Base-by-base conservation (phyloP, 1,284 basidiomycete genomes). In the Rugosomyces carneus region DNA sequence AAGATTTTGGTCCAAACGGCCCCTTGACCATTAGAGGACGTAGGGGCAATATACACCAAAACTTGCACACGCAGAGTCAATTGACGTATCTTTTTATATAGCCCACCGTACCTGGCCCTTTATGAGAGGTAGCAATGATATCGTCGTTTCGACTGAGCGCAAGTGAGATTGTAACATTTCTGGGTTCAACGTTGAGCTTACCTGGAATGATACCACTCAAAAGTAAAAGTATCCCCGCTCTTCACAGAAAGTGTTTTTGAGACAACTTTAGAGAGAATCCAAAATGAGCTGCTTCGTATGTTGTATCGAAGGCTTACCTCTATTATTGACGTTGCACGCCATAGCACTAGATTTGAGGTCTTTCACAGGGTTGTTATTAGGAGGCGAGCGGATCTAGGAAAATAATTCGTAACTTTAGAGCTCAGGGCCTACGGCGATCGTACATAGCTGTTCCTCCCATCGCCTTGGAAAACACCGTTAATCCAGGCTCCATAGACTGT, bases 401-500 rank as follows among this genome's bases (percentile, higher is more conserved):
- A 9, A 10, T 19, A 24, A 23, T 4, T 16, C 15, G 5, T 27
- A 4, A n/a, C n/a, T n/a, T 20, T 10, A 36, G 31, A 2, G 34
- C 23, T n/a, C 5, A 20, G 13, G 13, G 15, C 18, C 7, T 16
- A 16, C n/a, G 29, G 35, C 8, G 16, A 16, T 49, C 52, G 15
- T 26, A 62, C 63, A 40, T 64, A 64, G 40, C 52, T 42, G 45
- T 60, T 58, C 27, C 57, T 44, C 13, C 64, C 62, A 49, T 61
- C 57, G 15, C 62, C 64, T 47, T 65, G 62, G 45, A 58, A 57
- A 20, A 60, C 57, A 16, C 57, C 62, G 45, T 65, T 65, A 32
- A 65, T 54, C 64, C 62, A 64, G 35, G 60, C 58, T 37, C 64
- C 56, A 53, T 57, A 65, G 16, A 65, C 57, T 2, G 59, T 60